Evolutionary conservation across 768 basidiomycete genomes (phyloP), one percentile per base, ranked within the genome.

Genomic region (Dentipellis fragilis): DNA sequence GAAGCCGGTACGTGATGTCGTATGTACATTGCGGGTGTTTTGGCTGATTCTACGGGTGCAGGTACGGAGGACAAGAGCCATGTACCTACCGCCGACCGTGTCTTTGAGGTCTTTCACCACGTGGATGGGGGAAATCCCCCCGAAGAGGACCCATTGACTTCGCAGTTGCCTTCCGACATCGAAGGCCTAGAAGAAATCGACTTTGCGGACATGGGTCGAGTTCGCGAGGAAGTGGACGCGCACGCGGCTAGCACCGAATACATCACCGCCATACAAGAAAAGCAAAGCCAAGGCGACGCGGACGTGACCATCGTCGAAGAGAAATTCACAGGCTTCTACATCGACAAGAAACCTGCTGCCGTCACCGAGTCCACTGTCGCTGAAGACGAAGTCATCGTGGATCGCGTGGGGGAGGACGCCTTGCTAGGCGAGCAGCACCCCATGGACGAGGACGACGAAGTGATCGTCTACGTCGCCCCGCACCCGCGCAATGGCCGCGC

Each of bases 391-490:
- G 53, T 57, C 9, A 29, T 51, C 4, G 49, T 60, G 40, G 52
- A 65, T 17, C 49, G 38, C 45, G 17, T 55, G 6, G 49, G 56
- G 5, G 55, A 59, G 17, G 62, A 37, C n/a, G 38, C 19, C 19
- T 29, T 42, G 10, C 54, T 54, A 19, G 59, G 52, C 12, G 34
- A 38, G 19, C 12, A 11, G 12, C 23, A 36, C 53, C 54, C 42
- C 23, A 51, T 49, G 17, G 59, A 62, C 29, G 62, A 59, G 10
- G 81, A 82, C 34, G 84, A 86, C 17, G 88, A 90, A 55, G 64
- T 79, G 4, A 89, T 90, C 54, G 87, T 90, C 10, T 89, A 89
- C 63, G 83, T 81, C 22, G 86, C 87, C 0, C 87, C 88, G 0
- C 79, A 86, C 63, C 87, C 87, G 4, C 79, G 84, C 14, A 58